Evolutionary conservation across 2,329 filamentous ascomycete species (phyloP).

Genomic region (Epichloe glyceriae): DNA sequence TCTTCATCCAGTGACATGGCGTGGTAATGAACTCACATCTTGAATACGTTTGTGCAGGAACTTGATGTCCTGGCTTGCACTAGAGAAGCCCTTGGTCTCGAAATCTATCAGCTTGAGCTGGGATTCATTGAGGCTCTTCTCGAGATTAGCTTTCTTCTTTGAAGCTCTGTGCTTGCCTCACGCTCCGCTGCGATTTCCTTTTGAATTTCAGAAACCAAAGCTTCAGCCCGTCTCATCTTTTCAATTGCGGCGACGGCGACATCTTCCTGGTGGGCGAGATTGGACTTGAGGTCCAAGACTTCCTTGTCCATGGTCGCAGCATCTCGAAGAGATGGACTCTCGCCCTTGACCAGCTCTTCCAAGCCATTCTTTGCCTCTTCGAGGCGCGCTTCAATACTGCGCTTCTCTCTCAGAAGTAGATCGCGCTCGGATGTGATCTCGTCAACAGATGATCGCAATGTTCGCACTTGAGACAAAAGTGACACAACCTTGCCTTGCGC

Average conservation of each 20-base stretch:
- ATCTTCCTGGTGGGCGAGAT: conserved; percentile 84
- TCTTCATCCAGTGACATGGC: conserved; percentile 13
- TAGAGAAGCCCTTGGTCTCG: conserved; percentile 94
- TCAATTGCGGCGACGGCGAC: conserved; percentile 82
- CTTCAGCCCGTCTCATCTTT: conserved; percentile 93
- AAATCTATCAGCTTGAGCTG: conserved; percentile 84
- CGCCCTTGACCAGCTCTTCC: conserved; percentile 75
- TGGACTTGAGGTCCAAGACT: conserved; percentile 77
- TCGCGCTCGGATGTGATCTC: conserved; percentile 80
- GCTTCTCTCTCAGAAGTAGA: conserved; percentile 75
- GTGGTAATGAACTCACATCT: conserved; percentile 53
- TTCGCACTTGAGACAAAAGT: conserved; percentile 78
- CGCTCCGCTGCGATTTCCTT: conserved; percentile 83
- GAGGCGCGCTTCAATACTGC: conserved; percentile 70
- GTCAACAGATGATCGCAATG: conserved; percentile 70
- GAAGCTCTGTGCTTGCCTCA: conserved; percentile 66
- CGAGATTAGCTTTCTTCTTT: conserved; percentile 78
- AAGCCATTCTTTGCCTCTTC: conserved; percentile 79
- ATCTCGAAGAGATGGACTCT: conserved; percentile 77
- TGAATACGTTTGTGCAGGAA: conserved; percentile 91
- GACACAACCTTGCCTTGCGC: conserved; percentile 88
- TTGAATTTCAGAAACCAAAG: conserved; percentile 75
- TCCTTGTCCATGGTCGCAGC: conserved; percentile 82
- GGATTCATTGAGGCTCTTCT: conserved; percentile 82
- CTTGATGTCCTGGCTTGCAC: conserved; percentile 84